Evolutionary conservation across 2,329 filamentous ascomycete species (phyloP), one percentile per base, ranked within the genome.

Genomic region (Claviceps sp.): DNA sequence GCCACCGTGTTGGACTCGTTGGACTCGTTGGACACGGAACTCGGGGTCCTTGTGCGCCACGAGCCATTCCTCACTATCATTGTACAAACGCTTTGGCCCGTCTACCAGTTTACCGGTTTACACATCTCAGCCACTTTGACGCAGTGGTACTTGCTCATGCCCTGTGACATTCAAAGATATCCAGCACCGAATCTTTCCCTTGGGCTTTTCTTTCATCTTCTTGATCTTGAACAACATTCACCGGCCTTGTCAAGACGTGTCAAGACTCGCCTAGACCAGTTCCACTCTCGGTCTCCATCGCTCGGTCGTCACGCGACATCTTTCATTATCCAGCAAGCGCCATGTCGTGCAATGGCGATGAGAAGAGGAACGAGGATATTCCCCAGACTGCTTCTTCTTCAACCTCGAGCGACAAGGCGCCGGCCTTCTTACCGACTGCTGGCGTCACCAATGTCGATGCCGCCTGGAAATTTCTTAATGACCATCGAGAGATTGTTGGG

Each of bases 391-490:
- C 54, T 38, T 56, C 58, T 4, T 53, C 58, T n/a, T 54, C 57
- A 34, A 34, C 29, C 4, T 61, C 59, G 42, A 57, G 56, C 53
- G 49, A 52, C 37, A 20, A 51, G 37, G 36, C 49, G 37, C n/a
- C 43, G 37, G 42, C 23, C 40, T 46, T 7, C 16, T 46, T 6
- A n/a, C 49, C 16, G 23, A 50, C 54, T 45, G 45, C 50, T 4
- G 47, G 39, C 9, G 46, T 55, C 23, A 47, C 56, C 22, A 56
- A 62, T 50, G 64, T 75, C 14, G 74, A 77, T 54, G 60, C 61
- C 23, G 73, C 74, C 5, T 76, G 72, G 71, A 64, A 66, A 29
- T 74, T 68, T 50, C 68, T 74, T 52, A 61, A 71, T 49, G 53
- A 64, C 29, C 69, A 75, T 53, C 68, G 68, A 29, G 62, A 72